Evolutionary conservation across 371 early-diverging fungal species (phyloP).

Genomic region (Saksenaea vasiformis): DNA sequence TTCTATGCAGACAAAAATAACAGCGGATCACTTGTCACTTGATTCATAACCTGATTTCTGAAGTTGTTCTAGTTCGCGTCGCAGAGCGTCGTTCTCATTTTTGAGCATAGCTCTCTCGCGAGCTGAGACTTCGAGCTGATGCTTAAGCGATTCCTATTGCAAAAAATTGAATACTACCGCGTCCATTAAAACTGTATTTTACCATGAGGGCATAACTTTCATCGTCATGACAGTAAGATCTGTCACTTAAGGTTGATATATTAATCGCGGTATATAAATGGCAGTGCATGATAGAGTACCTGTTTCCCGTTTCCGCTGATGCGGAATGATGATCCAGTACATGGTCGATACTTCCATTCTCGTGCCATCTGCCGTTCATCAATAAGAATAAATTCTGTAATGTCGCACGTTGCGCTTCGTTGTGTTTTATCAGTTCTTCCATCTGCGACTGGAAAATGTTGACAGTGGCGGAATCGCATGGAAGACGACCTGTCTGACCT

Average conservation of each 20-base stretch:
- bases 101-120: conserved; percentile 54
- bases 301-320: conserved; percentile 4
- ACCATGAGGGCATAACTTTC: not conserved
- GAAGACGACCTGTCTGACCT: not conserved
- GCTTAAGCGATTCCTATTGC: conserved; percentile 35
- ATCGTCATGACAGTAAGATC: not conserved
- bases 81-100: conserved; percentile 57
- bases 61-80: conserved; percentile 51
- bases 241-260: not conserved
- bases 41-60: not conserved
- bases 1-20: not conserved
- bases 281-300: not conserved
- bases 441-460: conserved; percentile 24
- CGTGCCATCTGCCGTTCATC: not conserved
- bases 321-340: not conserved
- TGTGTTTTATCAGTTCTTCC: conserved; percentile 35
- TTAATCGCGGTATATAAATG: not conserved
- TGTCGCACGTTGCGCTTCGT: conserved; percentile 33
- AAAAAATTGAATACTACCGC: not conserved
- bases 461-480: conserved; percentile 7
- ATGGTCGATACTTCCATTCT: not conserved
- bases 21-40: not conserved
- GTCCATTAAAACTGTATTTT: too few species aligned
- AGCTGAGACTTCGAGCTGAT: conserved; percentile 41
- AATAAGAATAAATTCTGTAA: conserved; percentile 21